These are phyloP conservation scores for Pseudonectria foliicola DNA, from an alignment of 2,329 filamentous ascomycete genomes.

Conservation along the genomic window DNA sequence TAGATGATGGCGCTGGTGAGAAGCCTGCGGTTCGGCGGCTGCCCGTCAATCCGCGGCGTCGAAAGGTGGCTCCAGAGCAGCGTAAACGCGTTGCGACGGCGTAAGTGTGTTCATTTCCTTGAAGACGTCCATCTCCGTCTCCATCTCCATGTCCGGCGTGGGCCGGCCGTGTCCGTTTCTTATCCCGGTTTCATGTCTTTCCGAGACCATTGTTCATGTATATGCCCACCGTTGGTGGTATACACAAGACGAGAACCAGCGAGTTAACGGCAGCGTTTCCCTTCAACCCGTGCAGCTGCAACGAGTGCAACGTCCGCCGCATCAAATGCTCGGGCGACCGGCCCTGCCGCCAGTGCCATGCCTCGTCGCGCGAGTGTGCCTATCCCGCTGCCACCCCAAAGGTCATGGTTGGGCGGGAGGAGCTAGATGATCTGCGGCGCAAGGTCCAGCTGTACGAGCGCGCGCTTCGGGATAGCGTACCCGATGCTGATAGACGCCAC, in stretches of 20 bases:
- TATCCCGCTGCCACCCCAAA: slow-evolving; percentile 41
- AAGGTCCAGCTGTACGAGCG: slow-evolving; percentile 34
- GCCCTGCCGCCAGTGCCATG: slow-evolving; percentile 40
- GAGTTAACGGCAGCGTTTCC: not conserved
- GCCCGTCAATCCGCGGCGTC: slow-evolving; percentile 43
- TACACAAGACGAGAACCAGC: too few relatives aligned
- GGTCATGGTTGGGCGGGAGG: slow-evolving; percentile 33
- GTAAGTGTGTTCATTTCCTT: slow-evolving; percentile 27
- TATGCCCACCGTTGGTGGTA: too few relatives aligned
- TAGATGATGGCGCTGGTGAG: slow-evolving; percentile 16
- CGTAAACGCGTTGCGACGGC: slow-evolving; percentile 43
- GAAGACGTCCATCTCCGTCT: not conserved
- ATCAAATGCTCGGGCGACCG: slow-evolving; percentile 45
- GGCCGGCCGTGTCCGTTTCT: too few relatives aligned
- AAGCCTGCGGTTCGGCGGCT: slow-evolving; percentile 30
- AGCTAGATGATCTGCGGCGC: slow-evolving; percentile 34
- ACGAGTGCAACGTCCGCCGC: slow-evolving; percentile 45
- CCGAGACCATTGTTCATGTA: too few relatives aligned
- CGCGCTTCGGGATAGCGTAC: slow-evolving; percentile 30
- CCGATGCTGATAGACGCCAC: slow-evolving; percentile 28
- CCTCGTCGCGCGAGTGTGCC: slow-evolving; percentile 37
- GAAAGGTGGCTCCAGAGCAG: slow-evolving; percentile 39
- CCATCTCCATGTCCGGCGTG: slow-evolving; percentile 6
- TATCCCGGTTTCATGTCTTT: too few relatives aligned
- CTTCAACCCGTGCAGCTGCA: slow-evolving; percentile 33